These are phyloP conservation scores for Ajuga chamaepitys DNA, from an alignment of 257 asterid genomes.

Conservation along the genomic window DNA sequence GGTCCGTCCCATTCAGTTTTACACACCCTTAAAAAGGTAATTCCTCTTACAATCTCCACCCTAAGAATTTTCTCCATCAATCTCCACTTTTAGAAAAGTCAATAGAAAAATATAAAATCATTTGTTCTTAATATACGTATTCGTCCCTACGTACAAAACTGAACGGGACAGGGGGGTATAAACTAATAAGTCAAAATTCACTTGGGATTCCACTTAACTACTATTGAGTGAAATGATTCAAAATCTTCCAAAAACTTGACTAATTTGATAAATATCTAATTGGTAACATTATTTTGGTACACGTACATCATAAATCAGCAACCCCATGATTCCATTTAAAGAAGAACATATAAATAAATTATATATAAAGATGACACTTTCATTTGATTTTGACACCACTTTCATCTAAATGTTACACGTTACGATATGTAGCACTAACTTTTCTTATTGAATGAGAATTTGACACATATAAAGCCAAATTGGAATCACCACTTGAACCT, in stretches of 20 bases:
- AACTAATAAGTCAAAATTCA: not conserved
- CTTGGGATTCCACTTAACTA: not conserved
- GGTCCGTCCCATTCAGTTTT: too few species aligned
- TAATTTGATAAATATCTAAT: not conserved
- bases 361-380: conserved; percentile 13
- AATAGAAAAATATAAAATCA: too few species aligned
- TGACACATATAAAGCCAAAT: conserved; percentile 34
- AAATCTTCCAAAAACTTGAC: not conserved
- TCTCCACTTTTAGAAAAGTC: too few species aligned
- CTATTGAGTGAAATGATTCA: not conserved
- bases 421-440: conserved; percentile 32
- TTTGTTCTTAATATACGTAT: too few species aligned
- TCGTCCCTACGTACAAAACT: too few species aligned
- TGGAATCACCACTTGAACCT: conserved; percentile 26
- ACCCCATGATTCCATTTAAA: conserved; percentile 18
- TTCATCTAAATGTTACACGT: conserved; percentile 24
- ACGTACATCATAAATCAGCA: conserved; percentile 1
- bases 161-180: too few species aligned
- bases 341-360: not conserved
- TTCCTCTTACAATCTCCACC: too few species aligned
- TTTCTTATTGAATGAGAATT: conserved; percentile 26
- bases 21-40: too few species aligned
- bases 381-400: conserved; percentile 33
- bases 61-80: too few species aligned
- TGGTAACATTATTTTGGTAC: not conserved